Percentiles rank a stretch among this genome's conserved stretches.
Conservation (phyloP, 2,329 filamentous ascomycete species). For the Fusarium heterosporum region DNA sequence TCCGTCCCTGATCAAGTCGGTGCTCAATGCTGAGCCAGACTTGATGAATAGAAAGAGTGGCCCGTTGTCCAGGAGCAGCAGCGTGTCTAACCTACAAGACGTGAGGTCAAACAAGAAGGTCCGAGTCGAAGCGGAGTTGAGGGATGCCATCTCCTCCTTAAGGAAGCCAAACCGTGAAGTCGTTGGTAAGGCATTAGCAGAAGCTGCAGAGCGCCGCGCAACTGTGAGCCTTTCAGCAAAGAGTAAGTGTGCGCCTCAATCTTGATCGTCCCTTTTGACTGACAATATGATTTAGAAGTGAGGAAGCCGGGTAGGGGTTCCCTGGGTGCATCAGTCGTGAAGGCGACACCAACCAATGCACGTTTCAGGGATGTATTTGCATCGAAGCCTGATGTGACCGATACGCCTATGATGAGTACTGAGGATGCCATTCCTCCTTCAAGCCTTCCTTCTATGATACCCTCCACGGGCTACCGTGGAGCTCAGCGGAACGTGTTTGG, state of each 20-base stretch:
- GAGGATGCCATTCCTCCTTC: constrained; percentile 54
- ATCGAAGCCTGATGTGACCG: constrained; percentile 42
- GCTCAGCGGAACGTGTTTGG: constrained; percentile 49
- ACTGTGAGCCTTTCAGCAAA: constrained; percentile 58
- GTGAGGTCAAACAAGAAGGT: constrained; percentile 73
- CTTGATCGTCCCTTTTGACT: constrained; percentile 39
- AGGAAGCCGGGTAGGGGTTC: constrained; percentile 62
- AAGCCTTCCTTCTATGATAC: constrained; percentile 54
- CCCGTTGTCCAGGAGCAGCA: constrained; percentile 56
- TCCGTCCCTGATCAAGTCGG: constrained; percentile 61
- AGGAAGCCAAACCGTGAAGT: constrained; percentile 81
- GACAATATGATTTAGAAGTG: constrained; percentile 56
- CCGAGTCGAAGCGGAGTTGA: constrained; percentile 75
- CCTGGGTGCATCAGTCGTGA: constrained; percentile 59
- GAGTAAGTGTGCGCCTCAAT: constrained; percentile 57
- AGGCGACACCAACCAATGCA: constrained; percentile 68
- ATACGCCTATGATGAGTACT: constrained; percentile 38
- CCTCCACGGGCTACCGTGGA: constrained; percentile 56
- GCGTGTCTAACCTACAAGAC: constrained; percentile 64
- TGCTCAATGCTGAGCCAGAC: constrained; percentile 57
- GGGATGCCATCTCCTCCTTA: constrained; percentile 78
- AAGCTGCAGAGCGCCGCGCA: constrained; percentile 72
- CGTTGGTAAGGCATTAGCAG: constrained; percentile 74
- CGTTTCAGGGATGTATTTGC: constrained; percentile 65
- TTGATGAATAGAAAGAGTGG: constrained; percentile 56